These are phyloP conservation scores for Kazachstania bromeliacearum DNA, from an alignment of 805 yeast genomes.

Conservation along the genomic window DNA sequence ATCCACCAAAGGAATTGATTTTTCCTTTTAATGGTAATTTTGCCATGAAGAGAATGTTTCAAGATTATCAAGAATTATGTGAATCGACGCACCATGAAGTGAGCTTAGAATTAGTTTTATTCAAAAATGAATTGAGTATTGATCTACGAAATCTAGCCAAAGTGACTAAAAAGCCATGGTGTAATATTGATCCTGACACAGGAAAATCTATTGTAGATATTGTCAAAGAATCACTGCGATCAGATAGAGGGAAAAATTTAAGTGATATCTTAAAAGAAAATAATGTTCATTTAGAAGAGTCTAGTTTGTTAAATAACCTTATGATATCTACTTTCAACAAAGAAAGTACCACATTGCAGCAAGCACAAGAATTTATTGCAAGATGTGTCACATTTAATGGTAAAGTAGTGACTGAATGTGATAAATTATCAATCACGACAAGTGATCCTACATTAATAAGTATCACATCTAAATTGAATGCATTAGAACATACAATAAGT, in stretches of 20 bases:
- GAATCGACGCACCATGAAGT: conserved; percentile 31
- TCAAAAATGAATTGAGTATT: conserved; percentile 53
- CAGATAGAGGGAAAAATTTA: conserved; percentile 33
- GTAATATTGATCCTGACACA: conserved; percentile 35
- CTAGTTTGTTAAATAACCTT: conserved; percentile 28
- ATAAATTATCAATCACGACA: conserved; percentile 49
- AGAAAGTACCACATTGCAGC: conserved; percentile 31
- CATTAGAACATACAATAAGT: conserved; percentile 35
- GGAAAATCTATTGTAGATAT: conserved; percentile 51
- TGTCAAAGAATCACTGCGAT: conserved; percentile 45
- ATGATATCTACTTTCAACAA: conserved; percentile 28
- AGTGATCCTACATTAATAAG: conserved; percentile 62
- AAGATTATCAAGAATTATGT: conserved; percentile 21
- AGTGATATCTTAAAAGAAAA: conserved; percentile 34
- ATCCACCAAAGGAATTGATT: conserved; percentile 44
- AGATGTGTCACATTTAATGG: conserved; percentile 52
- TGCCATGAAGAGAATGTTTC: conserved; percentile 40
- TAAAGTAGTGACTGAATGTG: conserved; percentile 52
- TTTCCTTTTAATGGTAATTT: conserved; percentile 48
- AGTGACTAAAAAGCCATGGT: conserved; percentile 56
- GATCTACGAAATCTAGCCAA: conserved; percentile 45
- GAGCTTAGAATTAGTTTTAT: conserved; percentile 48
- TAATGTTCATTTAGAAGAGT: conserved; percentile 28
- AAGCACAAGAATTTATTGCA: conserved; percentile 44
- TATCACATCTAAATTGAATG: conserved; percentile 52